These are phyloP conservation scores for Phytophthora citricola DNA, from an alignment of 352 stramenopile genomes.

Conservation along the genomic window DNA sequence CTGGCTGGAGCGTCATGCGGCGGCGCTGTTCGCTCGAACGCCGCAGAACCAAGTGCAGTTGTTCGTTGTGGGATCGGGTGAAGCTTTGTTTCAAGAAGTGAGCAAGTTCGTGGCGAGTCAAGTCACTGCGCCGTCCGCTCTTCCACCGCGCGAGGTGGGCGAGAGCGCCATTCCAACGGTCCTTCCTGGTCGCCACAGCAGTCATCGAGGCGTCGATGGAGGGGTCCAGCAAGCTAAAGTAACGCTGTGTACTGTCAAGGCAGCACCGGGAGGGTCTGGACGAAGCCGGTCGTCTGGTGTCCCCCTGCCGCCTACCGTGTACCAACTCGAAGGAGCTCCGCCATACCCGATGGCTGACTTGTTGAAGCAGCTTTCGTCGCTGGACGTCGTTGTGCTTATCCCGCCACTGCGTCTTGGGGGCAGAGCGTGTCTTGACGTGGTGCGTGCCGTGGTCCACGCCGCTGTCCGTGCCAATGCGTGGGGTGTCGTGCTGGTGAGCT, in stretches of 20 bases:
- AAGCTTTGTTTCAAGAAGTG: slow-evolving; percentile 73
- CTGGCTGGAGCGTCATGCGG: slow-evolving; percentile 55
- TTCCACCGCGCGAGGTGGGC: slow-evolving; percentile 37
- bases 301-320: slow-evolving; percentile 36
- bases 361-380: slow-evolving; percentile 60
- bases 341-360: slow-evolving; percentile 63
- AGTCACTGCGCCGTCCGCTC: slow-evolving; percentile 54
- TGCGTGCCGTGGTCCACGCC: slow-evolving; percentile 60
- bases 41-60: slow-evolving; percentile 78
- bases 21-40: slow-evolving; percentile 51
- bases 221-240: slow-evolving; percentile 63
- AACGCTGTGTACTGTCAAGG: slow-evolving; percentile 77
- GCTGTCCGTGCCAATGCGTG: slow-evolving; percentile 58
- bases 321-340: slow-evolving; percentile 45
- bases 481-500: slow-evolving; percentile 79
- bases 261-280: slow-evolving; percentile 25
- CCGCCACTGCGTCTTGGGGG: slow-evolving; percentile 63
- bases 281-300: slow-evolving; percentile 14
- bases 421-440: slow-evolving; percentile 60
- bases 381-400: slow-evolving; percentile 79
- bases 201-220: slow-evolving; percentile 16
- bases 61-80: slow-evolving; percentile 79
- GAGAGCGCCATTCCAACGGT: slow-evolving; percentile 59
- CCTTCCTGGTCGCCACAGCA: slow-evolving; percentile 16
- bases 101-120: slow-evolving; percentile 68